These are phyloP conservation scores for Globisporangium polare DNA, from an alignment of 352 stramenopile species.

Conservation along the genomic window DNA sequence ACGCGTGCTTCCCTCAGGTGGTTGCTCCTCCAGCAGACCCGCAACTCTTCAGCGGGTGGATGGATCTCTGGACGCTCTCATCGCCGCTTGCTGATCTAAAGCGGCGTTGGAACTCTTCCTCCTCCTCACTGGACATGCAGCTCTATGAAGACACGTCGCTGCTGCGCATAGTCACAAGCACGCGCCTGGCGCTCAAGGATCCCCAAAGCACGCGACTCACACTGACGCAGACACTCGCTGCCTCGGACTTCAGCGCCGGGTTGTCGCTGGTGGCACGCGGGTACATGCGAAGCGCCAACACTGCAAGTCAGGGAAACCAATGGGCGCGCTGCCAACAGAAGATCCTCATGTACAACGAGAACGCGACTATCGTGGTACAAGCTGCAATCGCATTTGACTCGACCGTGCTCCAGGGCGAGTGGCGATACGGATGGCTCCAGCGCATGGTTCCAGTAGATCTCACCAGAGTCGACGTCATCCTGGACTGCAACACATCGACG, in stretches of 20 bases:
- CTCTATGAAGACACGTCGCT: conserved; percentile 31
- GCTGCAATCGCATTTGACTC: conserved; percentile 1
- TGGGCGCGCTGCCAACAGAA: conserved; percentile 22
- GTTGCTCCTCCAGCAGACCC: conserved; percentile 19
- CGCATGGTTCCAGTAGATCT: conserved; percentile 37
- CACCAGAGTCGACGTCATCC: conserved; percentile 20
- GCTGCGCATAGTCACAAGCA: conserved; percentile 29
- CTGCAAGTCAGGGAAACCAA: neutral
- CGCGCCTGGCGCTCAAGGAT: conserved; percentile 29
- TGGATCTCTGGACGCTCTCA: conserved; percentile 35
- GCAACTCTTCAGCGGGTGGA: conserved; percentile 41
- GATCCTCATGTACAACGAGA: conserved; percentile 24
- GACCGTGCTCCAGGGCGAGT: conserved; percentile 15
- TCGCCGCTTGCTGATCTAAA: conserved; percentile 28
- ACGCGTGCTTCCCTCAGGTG: conserved; percentile 27
- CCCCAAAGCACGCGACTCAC: conserved; percentile 15
- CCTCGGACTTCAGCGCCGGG: conserved; percentile 31
- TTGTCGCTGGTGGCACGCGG: conserved; percentile 40
- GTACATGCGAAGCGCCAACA: conserved; percentile 24
- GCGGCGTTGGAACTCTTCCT: conserved; percentile 24
- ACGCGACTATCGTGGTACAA: conserved; percentile 14
- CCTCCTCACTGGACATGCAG: conserved; percentile 14
- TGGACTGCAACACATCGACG: conserved; percentile 46
- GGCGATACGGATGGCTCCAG: conserved; percentile 34
- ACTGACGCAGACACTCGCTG: conserved; percentile 27